Evolutionary conservation across 352 stramenopile species (phyloP).

Genomic region (Globisporangium ultimum): DNA sequence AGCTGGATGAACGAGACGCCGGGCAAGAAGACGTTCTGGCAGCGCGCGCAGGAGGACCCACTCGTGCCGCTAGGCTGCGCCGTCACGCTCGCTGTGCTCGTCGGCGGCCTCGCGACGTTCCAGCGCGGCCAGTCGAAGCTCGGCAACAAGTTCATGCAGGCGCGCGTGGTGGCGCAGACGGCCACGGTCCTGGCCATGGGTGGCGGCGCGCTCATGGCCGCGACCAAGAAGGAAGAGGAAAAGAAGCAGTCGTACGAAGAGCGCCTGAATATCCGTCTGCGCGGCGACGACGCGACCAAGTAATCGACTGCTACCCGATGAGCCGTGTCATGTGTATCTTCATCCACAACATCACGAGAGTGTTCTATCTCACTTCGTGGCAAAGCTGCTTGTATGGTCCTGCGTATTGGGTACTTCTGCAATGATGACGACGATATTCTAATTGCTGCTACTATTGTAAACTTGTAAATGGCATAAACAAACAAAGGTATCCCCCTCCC

Average conservation of each 20-base stretch:
- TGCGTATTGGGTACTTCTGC: too few species aligned
- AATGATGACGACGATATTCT: too few species aligned
- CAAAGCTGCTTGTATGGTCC: too few species aligned
- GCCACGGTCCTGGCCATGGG: constrained; percentile 67
- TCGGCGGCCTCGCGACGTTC: constrained; percentile 71
- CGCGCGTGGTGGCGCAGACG: constrained; percentile 65
- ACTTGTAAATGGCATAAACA: too few species aligned
- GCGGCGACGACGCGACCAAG: constrained; percentile 16
- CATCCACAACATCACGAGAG: too few species aligned
- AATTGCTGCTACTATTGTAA: too few species aligned
- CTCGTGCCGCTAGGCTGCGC: constrained; percentile 71
- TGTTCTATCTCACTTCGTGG: too few species aligned
- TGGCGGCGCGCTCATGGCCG: constrained; percentile 38
- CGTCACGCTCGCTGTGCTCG: constrained; percentile 57
- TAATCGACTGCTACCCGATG: constrained; percentile 8
- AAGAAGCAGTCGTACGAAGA: constrained; percentile 70
- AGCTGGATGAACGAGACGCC: constrained; percentile 61
- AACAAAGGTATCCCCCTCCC: too few species aligned
- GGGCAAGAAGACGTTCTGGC: constrained; percentile 63
- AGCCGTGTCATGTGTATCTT: not conserved
- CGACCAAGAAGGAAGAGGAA: constrained; percentile 39
- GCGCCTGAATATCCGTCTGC: constrained; percentile 63
- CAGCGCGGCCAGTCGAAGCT: constrained; percentile 69
- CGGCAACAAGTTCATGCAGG: constrained; percentile 83
- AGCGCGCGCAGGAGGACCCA: constrained; percentile 66